phyloP scores from a whole-genome alignment of 2,329 filamentous ascomycete genomes.

The Venturia pyrina region DNA sequence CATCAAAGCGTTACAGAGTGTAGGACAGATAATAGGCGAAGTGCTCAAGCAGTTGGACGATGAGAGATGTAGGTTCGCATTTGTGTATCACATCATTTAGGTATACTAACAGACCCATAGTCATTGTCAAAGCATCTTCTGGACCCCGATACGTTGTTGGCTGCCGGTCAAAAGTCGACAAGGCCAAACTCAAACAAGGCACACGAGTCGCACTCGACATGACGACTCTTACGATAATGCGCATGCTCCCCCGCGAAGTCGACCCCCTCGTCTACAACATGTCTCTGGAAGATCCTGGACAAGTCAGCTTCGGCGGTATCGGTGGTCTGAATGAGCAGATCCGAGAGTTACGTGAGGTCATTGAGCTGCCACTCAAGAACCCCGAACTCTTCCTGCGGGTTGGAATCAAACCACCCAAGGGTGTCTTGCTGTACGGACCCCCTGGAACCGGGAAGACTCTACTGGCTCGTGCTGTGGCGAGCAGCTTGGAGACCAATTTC shows the following conservation, averaged over 20 bases:
- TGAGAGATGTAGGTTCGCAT: slow-evolving; percentile 70
- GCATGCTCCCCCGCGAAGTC: slow-evolving; percentile 96
- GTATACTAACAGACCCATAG: slow-evolving; percentile 36
- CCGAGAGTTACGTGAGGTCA: slow-evolving; percentile 91
- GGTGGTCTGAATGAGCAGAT: slow-evolving; percentile 98
- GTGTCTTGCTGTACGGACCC: slow-evolving; percentile 89
- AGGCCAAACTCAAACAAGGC: slow-evolving; percentile 92
- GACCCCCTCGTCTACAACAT: slow-evolving; percentile 99
- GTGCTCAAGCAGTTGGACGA: slow-evolving; percentile 98
- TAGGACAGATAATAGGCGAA: slow-evolving; percentile 98
- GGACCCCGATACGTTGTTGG: slow-evolving; percentile 96
- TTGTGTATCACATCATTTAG: neutral
- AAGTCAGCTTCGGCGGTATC: slow-evolving; percentile 96
- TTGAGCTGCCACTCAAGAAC: slow-evolving; percentile 96
- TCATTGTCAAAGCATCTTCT: slow-evolving; percentile 97
- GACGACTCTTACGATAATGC: slow-evolving; percentile 99
- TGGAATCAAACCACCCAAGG: slow-evolving; percentile 97
- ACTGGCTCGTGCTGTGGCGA: slow-evolving; percentile 86
- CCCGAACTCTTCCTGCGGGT: slow-evolving; percentile 94
- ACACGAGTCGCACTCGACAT: slow-evolving; percentile 96
- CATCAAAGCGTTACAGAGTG: slow-evolving; percentile 98
- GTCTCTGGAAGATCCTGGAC: slow-evolving; percentile 95
- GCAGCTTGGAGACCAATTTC: slow-evolving; percentile 96
- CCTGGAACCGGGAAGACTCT: slow-evolving; percentile 96
- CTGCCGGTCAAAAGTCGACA: slow-evolving; percentile 97